Evolutionary conservation across 2,329 filamentous ascomycete genomes (phyloP).

Genomic region (Fulvia fulva): DNA sequence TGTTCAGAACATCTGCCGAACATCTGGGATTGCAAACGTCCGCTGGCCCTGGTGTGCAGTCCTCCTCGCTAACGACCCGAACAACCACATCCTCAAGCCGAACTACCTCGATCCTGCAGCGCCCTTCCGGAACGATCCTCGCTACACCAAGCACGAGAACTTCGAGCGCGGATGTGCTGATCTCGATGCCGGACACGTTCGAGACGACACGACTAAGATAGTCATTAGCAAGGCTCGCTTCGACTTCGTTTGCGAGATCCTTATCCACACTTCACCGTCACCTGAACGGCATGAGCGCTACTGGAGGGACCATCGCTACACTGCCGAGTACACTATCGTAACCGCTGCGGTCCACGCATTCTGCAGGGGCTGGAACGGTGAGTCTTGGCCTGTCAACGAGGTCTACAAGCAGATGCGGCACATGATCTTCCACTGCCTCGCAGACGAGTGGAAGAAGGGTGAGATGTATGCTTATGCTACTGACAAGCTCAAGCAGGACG

Average conservation of each 20-base stretch:
- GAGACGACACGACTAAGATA: background rate
- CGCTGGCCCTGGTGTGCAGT: background rate
- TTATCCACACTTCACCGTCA: background rate
- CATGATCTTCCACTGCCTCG: background rate
- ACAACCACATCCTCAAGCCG: slow-evolving; percentile 2
- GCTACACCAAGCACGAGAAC: slow-evolving; percentile 17
- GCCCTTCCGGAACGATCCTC: slow-evolving; percentile 7
- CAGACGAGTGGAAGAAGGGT: background rate
- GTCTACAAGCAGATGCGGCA: background rate
- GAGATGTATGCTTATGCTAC: background rate
- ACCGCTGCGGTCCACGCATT: background rate
- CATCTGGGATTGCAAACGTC: background rate
- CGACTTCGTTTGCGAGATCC: background rate
- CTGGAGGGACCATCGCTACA: background rate
- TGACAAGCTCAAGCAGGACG: background rate
- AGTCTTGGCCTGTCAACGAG: background rate
- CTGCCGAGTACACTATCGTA: background rate
- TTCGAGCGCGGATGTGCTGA: slow-evolving; percentile 15
- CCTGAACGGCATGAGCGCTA: background rate
- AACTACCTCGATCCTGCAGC: slow-evolving; percentile 4
- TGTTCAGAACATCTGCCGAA: background rate
- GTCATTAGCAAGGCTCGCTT: background rate
- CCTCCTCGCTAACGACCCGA: background rate
- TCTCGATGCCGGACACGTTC: slow-evolving; percentile 7
- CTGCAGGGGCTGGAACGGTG: background rate